These are phyloP conservation scores for Hygrocybe coccinea DNA, from an alignment of 768 basidiomycete genomes.

Conservation along the genomic window DNA sequence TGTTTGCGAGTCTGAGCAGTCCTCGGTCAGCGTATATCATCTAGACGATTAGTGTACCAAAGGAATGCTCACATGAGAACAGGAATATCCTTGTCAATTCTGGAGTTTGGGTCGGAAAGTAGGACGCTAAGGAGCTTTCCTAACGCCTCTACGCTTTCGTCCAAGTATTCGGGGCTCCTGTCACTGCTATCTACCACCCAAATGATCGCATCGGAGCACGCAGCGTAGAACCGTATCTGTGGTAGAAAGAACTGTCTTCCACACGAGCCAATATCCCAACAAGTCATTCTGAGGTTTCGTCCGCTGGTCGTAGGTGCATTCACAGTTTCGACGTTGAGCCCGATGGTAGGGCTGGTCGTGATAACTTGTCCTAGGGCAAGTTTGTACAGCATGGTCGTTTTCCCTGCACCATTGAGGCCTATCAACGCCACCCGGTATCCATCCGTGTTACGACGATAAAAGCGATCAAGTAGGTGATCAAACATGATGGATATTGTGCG, in stretches of 20 bases:
- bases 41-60: not conserved
- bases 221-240: constrained; percentile 21
- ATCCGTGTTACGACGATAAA: constrained; percentile 19
- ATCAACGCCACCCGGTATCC: constrained; percentile 24
- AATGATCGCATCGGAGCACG: constrained; percentile 49
- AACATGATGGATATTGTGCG: constrained; percentile 19
- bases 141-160: constrained; percentile 50
- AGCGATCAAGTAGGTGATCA: constrained; percentile 28
- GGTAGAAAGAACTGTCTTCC: constrained; percentile 37
- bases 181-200: constrained; percentile 62
- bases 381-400: constrained; percentile 45
- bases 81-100: constrained; percentile 19
- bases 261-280: constrained; percentile 61
- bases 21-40: not conserved
- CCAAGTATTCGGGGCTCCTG: constrained; percentile 35
- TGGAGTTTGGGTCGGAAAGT: constrained; percentile 4
- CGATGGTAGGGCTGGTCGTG: constrained; percentile 37
- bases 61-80: constrained; percentile 30
- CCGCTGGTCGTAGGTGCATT: constrained; percentile 18
- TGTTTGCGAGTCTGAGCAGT: constrained; percentile 48
- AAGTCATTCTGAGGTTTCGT: constrained; percentile 44
- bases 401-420: constrained; percentile 40
- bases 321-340: constrained; percentile 60
- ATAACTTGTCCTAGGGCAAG: constrained; percentile 39
- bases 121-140: constrained; percentile 32